Conservation (phyloP, 495 filamentous ascomycete genomes). For the Lophiostoma macrostomum region DNA sequence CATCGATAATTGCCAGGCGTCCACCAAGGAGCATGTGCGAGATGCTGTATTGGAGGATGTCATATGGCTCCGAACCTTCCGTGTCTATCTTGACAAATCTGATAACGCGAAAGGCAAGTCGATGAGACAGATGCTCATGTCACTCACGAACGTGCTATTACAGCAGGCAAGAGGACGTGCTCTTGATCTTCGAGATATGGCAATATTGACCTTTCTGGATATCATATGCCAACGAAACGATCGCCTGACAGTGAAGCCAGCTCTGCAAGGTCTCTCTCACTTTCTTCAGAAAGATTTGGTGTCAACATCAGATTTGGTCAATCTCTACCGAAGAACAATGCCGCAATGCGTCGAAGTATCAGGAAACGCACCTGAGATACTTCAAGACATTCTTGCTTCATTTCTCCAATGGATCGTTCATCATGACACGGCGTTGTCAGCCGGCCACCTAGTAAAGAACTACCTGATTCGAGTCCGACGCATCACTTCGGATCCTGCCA, state of each 20-base stretch:
- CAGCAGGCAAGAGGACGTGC: neutral
- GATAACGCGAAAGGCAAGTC: slow-evolving; percentile 72
- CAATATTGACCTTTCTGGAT: slow-evolving; percentile 45
- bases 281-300: slow-evolving; percentile 56
- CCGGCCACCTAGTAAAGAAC: slow-evolving; percentile 61
- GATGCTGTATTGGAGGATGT: slow-evolving; percentile 39
- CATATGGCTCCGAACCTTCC: slow-evolving; percentile 59
- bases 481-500: neutral
- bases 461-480: slow-evolving; percentile 46
- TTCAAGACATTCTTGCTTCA: slow-evolving; percentile 31
- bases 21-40: slow-evolving; percentile 39
- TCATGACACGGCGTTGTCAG: slow-evolving; percentile 60
- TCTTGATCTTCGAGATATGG: slow-evolving; percentile 1
- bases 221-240: slow-evolving; percentile 53
- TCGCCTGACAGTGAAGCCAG: slow-evolving; percentile 57
- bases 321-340: slow-evolving; percentile 35
- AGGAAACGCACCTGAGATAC: neutral
- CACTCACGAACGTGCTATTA: slow-evolving; percentile 38
- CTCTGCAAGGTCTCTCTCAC: slow-evolving; percentile 57
- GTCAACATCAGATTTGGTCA: slow-evolving; percentile 20
- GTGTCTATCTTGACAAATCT: slow-evolving; percentile 69
- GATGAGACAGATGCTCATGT: slow-evolving; percentile 63
- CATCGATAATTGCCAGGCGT: slow-evolving; percentile 37
- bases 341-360: neutral
- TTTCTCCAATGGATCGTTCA: slow-evolving; percentile 61